These are phyloP conservation scores for Auricularia sp. DNA, from an alignment of 768 basidiomycete species.

Conservation along the genomic window DNA sequence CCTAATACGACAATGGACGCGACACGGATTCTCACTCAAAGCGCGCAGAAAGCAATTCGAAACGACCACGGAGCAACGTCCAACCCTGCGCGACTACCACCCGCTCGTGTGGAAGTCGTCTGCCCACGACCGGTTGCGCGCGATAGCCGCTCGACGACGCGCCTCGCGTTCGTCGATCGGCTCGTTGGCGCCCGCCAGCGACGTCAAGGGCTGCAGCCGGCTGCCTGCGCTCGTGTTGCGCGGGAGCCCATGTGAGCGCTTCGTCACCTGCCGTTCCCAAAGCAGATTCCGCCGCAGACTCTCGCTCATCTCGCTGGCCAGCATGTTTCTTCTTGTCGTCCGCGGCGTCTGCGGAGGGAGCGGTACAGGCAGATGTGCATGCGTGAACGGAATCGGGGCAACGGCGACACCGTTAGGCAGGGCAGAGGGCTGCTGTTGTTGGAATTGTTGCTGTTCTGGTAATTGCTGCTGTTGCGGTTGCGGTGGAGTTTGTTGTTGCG, in stretches of 20 bases:
- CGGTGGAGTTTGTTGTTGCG: neutral
- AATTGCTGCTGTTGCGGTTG: neutral
- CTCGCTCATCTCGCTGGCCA: slow-evolving; percentile 77
- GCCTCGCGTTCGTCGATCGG: neutral
- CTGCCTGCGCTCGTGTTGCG: slow-evolving; percentile 1
- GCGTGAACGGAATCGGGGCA: slow-evolving; percentile 50
- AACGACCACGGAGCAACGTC: neutral
- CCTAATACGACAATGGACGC: no score
- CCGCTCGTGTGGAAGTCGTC: neutral
- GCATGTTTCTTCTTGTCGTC: slow-evolving; percentile 76
- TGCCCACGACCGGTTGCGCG: neutral
- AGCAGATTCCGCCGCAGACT: slow-evolving; percentile 69
- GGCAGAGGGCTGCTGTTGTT: neutral
- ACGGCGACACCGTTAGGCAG: slow-evolving; percentile 17
- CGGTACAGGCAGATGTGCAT: slow-evolving; percentile 63
- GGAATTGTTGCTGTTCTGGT: neutral
- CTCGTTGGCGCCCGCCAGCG: neutral
- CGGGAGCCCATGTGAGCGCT: neutral
- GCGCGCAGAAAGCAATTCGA: neutral
- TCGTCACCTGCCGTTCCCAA: slow-evolving; percentile 39
- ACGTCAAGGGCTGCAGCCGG: neutral
- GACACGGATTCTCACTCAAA: no score
- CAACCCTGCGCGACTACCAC: neutral
- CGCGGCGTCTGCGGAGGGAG: slow-evolving; percentile 68
- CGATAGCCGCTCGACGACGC: neutral